Base-by-base conservation (phyloP, 352 stramenopile species). In the Phytopythium ostracodes region DNA sequence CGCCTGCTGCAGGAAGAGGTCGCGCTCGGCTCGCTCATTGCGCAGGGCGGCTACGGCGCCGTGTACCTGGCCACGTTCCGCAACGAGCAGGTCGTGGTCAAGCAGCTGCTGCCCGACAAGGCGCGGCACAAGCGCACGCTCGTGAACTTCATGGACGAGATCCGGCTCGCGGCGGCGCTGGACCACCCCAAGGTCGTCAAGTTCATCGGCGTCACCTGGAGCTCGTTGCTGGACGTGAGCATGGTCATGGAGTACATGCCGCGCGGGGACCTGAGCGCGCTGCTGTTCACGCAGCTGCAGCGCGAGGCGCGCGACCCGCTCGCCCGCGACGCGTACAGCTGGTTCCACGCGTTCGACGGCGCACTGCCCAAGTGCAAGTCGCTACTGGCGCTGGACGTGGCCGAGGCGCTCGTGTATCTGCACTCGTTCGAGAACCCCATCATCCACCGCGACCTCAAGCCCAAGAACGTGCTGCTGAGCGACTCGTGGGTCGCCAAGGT, bases 371-470 rank as follows among this genome's bases (percentile, higher is more conserved):
- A 51, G n/a, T 65, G 55, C 61, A 79, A 79, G 62, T 62, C 54
- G 29, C 43, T 70, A 4, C 22, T 80, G 9, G 72, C 72, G 15
- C 61, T 76, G 7, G 76, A 83, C 43, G 64, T 87, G 50, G 66
- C 66, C 15, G 76, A 89, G 52, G 77, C 75, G 11, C 64, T 89
- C 0, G 72, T 81, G 29, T 89, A 87, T 44, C 54, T 83, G 43
- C 79, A 89, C 57, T 84, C 75, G 12, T 76, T 87, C 46, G 64
- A 67, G 65, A 46, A 17, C n/a, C 86, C 84, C 11, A 91, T 89
- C 9, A 84, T 82, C 2, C 74, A 82, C 56, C 71, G 74, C 33
- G 69, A 82, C 56, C 66, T 77, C 59, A 82, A 79, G 63, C 79
- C 75, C 4, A 64, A 66, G 31, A 80, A 83, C 42, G 58, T 79